Percentiles rank a stretch among this genome's conserved stretches.
Evolutionary conservation across 345 rosid species (phyloP).

Genomic region (Pistacia vera): DNA sequence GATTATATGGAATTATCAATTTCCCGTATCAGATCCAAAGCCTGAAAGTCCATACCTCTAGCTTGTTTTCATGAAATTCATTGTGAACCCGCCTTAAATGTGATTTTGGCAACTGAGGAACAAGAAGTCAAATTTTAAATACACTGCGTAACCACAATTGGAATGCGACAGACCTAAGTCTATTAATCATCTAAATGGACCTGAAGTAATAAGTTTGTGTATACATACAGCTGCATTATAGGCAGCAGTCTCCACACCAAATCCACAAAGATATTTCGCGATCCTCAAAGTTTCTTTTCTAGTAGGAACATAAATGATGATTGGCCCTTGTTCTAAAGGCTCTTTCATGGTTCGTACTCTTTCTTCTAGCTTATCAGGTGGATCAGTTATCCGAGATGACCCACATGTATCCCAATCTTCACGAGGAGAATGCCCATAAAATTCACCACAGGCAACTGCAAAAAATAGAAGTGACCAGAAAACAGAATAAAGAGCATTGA

Average conservation of each 20-base stretch:
- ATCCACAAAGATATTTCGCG: conserved; percentile 61
- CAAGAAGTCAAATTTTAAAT: conserved; percentile 11
- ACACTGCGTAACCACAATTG: conserved; percentile 6
- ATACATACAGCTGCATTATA: conserved; percentile 76
- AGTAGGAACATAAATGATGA: conserved; percentile 88
- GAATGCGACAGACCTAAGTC: neutral
- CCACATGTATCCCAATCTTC: conserved; percentile 27
- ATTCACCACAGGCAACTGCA: conserved; percentile 81
- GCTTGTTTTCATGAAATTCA: conserved; percentile 68
- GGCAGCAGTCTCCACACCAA: conserved; percentile 90
- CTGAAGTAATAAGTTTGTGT: neutral
- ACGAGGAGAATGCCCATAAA: conserved; percentile 43
- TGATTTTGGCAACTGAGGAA: conserved; percentile 71
- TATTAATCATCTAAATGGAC: neutral
- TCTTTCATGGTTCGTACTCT: conserved; percentile 36
- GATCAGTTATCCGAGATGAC: conserved; percentile 31
- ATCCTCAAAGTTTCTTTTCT: conserved; percentile 78
- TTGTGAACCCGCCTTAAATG: conserved; percentile 76
- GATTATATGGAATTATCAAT: neutral
- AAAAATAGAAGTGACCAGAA: conserved; percentile 21
- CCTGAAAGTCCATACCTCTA: conserved; percentile 52
- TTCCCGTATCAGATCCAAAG: conserved; percentile 10
- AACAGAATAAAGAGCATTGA: conserved; percentile 5
- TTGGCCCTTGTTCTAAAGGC: conserved; percentile 62
- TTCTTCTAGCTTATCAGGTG: conserved; percentile 40